phyloP scores from a whole-genome alignment of 169 alveolate genomes.

The Eimeria sp. region DNA sequence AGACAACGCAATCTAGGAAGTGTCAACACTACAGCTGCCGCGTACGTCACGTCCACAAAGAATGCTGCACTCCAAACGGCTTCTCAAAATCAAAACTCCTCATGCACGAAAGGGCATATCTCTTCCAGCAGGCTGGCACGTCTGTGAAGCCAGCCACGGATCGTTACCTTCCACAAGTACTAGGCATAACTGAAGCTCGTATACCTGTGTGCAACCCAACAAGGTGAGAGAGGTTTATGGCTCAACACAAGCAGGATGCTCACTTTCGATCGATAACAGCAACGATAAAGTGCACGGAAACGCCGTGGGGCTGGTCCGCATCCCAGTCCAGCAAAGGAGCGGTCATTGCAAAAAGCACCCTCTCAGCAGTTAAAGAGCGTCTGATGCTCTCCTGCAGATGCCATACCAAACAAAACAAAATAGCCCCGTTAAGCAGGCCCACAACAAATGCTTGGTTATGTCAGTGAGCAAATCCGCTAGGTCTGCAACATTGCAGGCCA shows the following conservation, averaged over 20 bases:
- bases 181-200: neutral
- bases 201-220: neutral
- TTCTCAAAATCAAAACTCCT: neutral
- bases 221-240: neutral
- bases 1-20: neutral
- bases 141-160: neutral
- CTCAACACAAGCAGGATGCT: neutral
- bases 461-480: neutral
- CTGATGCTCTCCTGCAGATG: neutral
- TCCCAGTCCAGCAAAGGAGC: constrained; percentile 1
- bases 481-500: neutral
- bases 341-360: constrained; percentile 20
- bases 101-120: neutral
- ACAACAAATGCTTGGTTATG: no score
- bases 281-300: constrained; percentile 1
- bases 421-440: neutral
- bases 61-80: neutral
- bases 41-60: neutral
- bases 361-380: neutral
- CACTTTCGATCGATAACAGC: constrained; percentile 41
- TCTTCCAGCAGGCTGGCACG: neutral
- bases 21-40: neutral
- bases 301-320: neutral
- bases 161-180: neutral
- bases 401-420: neutral